phyloP scores from a whole-genome alignment of 306 rosid genomes.

The Castanea mollissima region DNA sequence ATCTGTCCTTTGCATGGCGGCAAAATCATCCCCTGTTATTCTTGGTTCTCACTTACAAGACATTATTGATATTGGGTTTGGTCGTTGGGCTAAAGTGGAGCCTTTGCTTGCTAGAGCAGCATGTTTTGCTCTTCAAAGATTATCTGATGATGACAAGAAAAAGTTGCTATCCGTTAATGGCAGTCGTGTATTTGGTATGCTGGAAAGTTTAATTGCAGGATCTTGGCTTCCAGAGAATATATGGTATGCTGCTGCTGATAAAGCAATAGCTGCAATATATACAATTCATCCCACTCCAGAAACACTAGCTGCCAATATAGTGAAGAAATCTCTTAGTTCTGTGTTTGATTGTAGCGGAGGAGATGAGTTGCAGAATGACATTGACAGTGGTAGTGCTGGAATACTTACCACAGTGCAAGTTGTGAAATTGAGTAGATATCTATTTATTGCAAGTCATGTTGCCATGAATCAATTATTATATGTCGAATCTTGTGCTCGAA shows the following conservation, averaged over 20 bases:
- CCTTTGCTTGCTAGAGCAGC: conserved; percentile 95
- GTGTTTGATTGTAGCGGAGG: conserved; percentile 48
- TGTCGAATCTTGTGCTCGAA: conserved; percentile 81
- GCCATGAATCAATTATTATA: conserved; percentile 93
- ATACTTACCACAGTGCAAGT: conserved; percentile 57
- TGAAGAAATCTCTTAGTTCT: conserved; percentile 61
- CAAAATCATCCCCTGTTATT: conserved; percentile 65
- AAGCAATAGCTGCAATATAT: conserved; percentile 81
- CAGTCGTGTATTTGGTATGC: conserved; percentile 60
- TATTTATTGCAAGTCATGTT: conserved; percentile 74
- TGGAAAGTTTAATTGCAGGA: conserved; percentile 74
- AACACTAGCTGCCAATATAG: conserved; percentile 61
- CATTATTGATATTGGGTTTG: conserved; percentile 88
- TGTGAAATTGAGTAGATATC: conserved; percentile 66
- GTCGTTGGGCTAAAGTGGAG: conserved; percentile 94
- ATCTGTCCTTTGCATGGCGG: conserved; percentile 89
- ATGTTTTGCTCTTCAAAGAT: conserved; percentile 75
- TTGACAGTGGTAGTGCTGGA: conserved; percentile 37
- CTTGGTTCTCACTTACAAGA: conserved; percentile 87
- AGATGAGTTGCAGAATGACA: conserved; percentile 51
- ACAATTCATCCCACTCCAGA: conserved; percentile 86
- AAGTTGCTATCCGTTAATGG: conserved; percentile 60
- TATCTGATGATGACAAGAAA: conserved; percentile 79
- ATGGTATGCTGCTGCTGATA: conserved; percentile 95
- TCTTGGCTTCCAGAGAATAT: conserved; percentile 77